Conservation (phyloP, 2,329 filamentous ascomycete genomes). For the Penicillium glabrum region DNA sequence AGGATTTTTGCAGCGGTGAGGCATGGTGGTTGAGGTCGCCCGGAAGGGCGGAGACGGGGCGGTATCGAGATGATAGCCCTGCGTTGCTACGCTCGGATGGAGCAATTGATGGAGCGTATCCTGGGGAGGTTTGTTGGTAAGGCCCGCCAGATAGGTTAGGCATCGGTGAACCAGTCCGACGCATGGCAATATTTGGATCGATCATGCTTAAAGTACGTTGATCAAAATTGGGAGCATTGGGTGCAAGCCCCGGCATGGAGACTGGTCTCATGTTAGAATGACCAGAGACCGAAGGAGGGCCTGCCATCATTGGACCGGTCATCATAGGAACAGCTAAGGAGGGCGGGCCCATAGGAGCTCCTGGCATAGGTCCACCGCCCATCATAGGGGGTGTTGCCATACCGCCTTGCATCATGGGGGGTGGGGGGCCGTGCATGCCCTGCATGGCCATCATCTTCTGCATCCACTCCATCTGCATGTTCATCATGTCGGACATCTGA, state of each 20-base stretch:
- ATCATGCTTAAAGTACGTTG: conserved; percentile 82
- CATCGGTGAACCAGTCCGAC: conserved; percentile 37
- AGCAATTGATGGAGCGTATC: conserved; percentile 87
- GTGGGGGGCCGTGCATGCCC: conserved; percentile 40
- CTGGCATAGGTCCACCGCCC: background rate
- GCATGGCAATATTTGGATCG: conserved; percentile 57
- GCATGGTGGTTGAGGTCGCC: conserved; percentile 35
- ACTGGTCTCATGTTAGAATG: conserved; percentile 44
- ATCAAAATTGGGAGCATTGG: conserved; percentile 34
- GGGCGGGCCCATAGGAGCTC: conserved; percentile 12
- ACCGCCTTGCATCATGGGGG: conserved; percentile 30
- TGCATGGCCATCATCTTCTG: conserved; percentile 67
- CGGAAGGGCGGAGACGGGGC: conserved; percentile 74
- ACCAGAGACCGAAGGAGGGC: conserved; percentile 23
- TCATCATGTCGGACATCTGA: conserved; percentile 85
- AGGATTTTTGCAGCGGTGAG: conserved; percentile 35
- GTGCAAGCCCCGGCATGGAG: conserved; percentile 44
- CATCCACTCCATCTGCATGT: conserved; percentile 95
- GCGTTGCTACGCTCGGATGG: conserved; percentile 95
- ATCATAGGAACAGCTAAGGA: conserved; percentile 16
- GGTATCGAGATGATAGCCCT: conserved; percentile 84
- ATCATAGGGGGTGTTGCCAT: conserved; percentile 21
- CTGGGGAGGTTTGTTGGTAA: conserved; percentile 24
- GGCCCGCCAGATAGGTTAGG: conserved; percentile 30
- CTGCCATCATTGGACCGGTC: conserved; percentile 8